phyloP scores from a whole-genome alignment of 2,329 filamentous ascomycete genomes.

The Claviceps spartinae region DNA sequence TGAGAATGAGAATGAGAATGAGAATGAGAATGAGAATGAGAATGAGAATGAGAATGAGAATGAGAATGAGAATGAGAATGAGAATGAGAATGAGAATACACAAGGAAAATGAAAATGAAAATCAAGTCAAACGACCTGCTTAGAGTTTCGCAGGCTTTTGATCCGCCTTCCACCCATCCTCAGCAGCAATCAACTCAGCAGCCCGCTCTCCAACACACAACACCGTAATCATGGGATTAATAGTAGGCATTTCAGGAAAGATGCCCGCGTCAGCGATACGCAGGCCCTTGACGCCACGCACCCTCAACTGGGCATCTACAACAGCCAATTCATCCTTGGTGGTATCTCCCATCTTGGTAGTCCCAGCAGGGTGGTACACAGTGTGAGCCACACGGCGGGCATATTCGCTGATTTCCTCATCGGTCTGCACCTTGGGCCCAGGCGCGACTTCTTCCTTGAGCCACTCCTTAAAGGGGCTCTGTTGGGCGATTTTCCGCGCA shows the following conservation, averaged over 20 bases:
- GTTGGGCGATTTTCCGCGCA: slow-evolving; percentile 61
- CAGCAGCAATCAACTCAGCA: slow-evolving; percentile 64
- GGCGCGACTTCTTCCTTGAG: slow-evolving; percentile 72
- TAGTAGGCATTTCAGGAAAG: slow-evolving; percentile 74
- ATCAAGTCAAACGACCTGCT: neutral
- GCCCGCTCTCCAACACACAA: slow-evolving; percentile 70
- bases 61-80: too few relatives aligned
- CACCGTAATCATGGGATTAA: slow-evolving; percentile 88
- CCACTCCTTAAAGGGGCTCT: slow-evolving; percentile 70
- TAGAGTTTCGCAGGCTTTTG: slow-evolving; percentile 20
- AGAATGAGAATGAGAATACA: too few relatives aligned
- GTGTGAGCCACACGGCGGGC: slow-evolving; percentile 72
- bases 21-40: too few relatives aligned
- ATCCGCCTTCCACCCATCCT: slow-evolving; percentile 39
- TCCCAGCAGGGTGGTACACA: slow-evolving; percentile 81
- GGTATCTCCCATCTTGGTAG: slow-evolving; percentile 78
- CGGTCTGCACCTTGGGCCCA: slow-evolving; percentile 56
- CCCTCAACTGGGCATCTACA: slow-evolving; percentile 60
- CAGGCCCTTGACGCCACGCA: slow-evolving; percentile 58
- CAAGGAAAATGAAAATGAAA: neutral
- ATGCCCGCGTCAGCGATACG: slow-evolving; percentile 78
- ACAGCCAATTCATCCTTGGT: slow-evolving; percentile 57
- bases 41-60: too few relatives aligned
- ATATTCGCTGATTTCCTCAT: slow-evolving; percentile 73
- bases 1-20: too few relatives aligned